These are phyloP conservation scores for Zygotorulaspora chibaensis DNA, from an alignment of 805 yeast genomes.

Conservation along the genomic window DNA sequence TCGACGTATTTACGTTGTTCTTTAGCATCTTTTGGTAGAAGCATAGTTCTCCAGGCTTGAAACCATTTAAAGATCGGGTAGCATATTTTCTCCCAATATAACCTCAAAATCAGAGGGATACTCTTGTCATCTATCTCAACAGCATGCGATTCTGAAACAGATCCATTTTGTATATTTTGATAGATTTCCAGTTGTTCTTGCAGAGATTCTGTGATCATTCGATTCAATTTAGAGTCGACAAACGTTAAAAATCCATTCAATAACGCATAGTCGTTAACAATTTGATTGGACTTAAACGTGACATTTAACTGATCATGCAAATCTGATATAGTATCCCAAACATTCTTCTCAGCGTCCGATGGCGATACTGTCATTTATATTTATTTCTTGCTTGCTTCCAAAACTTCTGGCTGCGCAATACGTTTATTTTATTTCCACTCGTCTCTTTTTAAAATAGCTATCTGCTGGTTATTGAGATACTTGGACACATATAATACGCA, in stretches of 20 bases:
- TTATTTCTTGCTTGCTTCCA: neutral
- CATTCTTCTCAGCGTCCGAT: constrained; percentile 15
- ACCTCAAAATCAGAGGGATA: constrained; percentile 39
- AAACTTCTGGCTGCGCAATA: neutral
- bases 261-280: constrained; percentile 29
- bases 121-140: constrained; percentile 11
- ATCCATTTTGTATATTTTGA: constrained; percentile 2
- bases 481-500: constrained; percentile 5
- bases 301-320: constrained; percentile 22
- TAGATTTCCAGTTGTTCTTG: constrained; percentile 6
- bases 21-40: constrained; percentile 14
- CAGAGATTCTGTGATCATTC: constrained; percentile 14
- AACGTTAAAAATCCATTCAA: constrained; percentile 28
- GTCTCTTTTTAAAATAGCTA: neutral
- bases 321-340: constrained; percentile 17
- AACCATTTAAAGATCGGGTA: constrained; percentile 60
- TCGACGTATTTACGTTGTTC: constrained; percentile 43
- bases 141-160: neutral
- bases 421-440: too few species aligned
- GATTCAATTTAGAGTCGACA: constrained; percentile 28
- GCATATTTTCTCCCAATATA: constrained; percentile 57
- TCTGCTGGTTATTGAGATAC: constrained; percentile 1
- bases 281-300: constrained; percentile 24
- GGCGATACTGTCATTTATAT: constrained; percentile 14
- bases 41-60: constrained; percentile 36